These are phyloP conservation scores for Phialophora tarda DNA, from an alignment of 2,329 filamentous ascomycete genomes.

Conservation along the genomic window DNA sequence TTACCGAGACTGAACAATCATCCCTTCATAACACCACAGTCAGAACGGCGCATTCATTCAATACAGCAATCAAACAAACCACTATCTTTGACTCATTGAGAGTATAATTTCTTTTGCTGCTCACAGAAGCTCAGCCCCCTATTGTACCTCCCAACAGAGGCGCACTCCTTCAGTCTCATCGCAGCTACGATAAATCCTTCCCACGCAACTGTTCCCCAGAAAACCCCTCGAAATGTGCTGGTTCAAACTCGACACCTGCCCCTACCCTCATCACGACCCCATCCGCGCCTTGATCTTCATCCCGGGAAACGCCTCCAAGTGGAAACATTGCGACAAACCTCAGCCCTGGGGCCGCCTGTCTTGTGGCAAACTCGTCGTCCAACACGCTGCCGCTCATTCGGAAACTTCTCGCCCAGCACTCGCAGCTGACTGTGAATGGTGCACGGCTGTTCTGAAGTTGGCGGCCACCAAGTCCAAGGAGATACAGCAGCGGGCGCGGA, in stretches of 20 bases:
- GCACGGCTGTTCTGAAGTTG: constrained; percentile 28
- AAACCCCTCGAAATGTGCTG: constrained; percentile 26
- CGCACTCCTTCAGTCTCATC: neutral
- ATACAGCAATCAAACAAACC: constrained; percentile 12
- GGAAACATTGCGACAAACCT: constrained; percentile 28
- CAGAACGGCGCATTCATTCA: constrained; percentile 18
- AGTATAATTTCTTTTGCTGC: constrained; percentile 4
- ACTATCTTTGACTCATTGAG: neutral
- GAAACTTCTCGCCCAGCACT: neutral
- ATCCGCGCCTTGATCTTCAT: constrained; percentile 30
- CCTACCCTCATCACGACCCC: constrained; percentile 32
- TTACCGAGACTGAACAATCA: constrained; percentile 1
- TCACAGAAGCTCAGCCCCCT: neutral
- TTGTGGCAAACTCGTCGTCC: constrained; percentile 31
- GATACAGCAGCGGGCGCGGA: constrained; percentile 25
- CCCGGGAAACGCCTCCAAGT: constrained; percentile 20
- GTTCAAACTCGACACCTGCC: constrained; percentile 30
- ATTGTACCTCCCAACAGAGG: neutral
- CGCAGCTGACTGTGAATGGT: constrained; percentile 25
- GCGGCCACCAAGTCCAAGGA: constrained; percentile 33
- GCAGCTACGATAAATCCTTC: neutral
- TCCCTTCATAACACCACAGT: constrained; percentile 7
- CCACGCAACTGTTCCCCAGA: neutral
- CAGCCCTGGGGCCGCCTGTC: constrained; percentile 33
- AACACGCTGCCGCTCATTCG: constrained; percentile 20